Base-by-base conservation (phyloP, 225 moss, liverwort and hornwort species). In the Takakia lepidozioides region DNA sequence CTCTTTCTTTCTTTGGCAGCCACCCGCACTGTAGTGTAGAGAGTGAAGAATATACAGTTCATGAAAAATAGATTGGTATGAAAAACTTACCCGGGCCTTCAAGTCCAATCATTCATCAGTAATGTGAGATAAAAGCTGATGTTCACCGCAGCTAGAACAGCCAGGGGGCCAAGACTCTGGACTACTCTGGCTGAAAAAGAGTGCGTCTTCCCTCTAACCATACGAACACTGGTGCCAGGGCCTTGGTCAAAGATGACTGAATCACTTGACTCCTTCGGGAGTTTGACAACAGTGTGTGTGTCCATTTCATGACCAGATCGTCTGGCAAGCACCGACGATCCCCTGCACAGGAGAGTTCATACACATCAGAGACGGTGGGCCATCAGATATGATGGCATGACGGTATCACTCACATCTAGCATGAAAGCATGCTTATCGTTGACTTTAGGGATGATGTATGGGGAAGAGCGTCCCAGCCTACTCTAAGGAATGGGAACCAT, bases 51-150 rank as follows among this genome's bases (percentile, higher is more conserved):
- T n/a, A n/a, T n/a, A n/a, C n/a, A n/a, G n/a, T n/a, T n/a, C n/a
- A n/a, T n/a, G n/a, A n/a, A n/a, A n/a, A n/a, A n/a, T n/a, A n/a
- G n/a, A n/a, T n/a, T n/a, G n/a, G n/a, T n/a, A n/a, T n/a, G n/a
- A n/a, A n/a, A n/a, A n/a, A n/a, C n/a, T n/a, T n/a, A n/a, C n/a
- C n/a, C n/a, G n/a, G n/a, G n/a, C n/a, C n/a, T n/a, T n/a, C n/a
- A n/a, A 60, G 77, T 80, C 83, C 87, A 87, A 57, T 87, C 87
- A 54, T 80, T 87, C 76, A 87, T 87, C n/a, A 87, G 66, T 56
- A 87, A 59, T 43, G 83, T 56, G 9, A 83, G 76, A 66, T 87
- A 87, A 53, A 87, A 76, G 71, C 87, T 67, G 46, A 69, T 59
- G 56, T 66, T 74, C 25, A 80, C 60, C 44, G 74, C 58, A 46